phyloP scores from a whole-genome alignment of 2,329 filamentous ascomycete species.

The Dactylellina sp. region DNA sequence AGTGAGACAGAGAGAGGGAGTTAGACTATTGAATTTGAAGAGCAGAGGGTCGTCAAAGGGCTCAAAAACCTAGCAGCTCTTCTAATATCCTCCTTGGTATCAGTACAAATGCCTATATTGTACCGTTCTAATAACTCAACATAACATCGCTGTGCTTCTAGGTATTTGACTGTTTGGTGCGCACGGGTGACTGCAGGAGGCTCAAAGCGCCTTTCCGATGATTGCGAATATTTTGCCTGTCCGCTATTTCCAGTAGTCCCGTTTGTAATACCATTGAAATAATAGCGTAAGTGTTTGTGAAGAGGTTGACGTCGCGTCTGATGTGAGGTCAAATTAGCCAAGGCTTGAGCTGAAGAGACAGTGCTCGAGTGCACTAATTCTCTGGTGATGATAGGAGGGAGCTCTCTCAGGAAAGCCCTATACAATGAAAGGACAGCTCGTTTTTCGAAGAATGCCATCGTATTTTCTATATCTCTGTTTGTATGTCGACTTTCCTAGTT shows the following conservation, averaged over 20 bases:
- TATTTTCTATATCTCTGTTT: not conserved
- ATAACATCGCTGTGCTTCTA: conserved; percentile 87
- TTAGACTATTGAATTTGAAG: not conserved
- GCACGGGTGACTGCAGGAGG: not conserved
- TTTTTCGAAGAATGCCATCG: conserved; percentile 12
- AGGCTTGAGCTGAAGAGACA: conserved; percentile 59
- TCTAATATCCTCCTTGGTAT: conserved; percentile 82
- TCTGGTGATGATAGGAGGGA: conserved; percentile 31
- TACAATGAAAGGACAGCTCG: conserved; percentile 17
- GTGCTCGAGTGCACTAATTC: not conserved
- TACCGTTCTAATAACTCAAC: conserved; percentile 85
- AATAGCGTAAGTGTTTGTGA: conserved; percentile 59
- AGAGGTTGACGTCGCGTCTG: conserved; percentile 60
- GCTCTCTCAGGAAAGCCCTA: conserved; percentile 34
- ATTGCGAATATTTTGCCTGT: conserved; percentile 60
- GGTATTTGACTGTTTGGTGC: conserved; percentile 82
- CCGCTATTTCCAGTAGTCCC: conserved; percentile 61
- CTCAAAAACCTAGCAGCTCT: conserved; percentile 79
- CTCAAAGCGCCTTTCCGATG: not conserved
- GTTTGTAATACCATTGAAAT: conserved; percentile 64
- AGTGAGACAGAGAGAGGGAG: not conserved
- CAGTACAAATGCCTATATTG: conserved; percentile 92
- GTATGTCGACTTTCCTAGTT: no score
- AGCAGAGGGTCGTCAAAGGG: conserved; percentile 63
- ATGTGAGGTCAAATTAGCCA: conserved; percentile 46